These are phyloP conservation scores for Cladosporium austrohemisphaericum DNA, from an alignment of 2,329 filamentous ascomycete genomes.

Conservation along the genomic window DNA sequence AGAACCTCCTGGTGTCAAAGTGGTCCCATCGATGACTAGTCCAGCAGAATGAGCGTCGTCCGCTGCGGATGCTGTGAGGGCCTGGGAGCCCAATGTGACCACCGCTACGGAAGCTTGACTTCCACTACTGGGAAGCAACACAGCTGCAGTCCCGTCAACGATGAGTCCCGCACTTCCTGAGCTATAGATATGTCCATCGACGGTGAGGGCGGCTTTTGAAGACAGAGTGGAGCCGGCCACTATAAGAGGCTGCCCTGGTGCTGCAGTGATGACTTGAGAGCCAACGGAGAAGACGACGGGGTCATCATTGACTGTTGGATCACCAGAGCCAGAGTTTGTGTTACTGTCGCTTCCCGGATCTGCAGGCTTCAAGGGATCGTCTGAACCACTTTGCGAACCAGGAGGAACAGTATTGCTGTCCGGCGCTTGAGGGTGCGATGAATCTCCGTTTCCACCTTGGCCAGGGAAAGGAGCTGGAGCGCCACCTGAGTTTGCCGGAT, in stretches of 20 bases:
- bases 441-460: neutral
- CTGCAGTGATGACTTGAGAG: neutral
- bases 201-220: neutral
- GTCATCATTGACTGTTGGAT: neutral
- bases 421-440: neutral
- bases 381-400: neutral
- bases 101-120: neutral
- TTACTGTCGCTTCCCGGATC: no score
- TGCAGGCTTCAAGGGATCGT: no score
- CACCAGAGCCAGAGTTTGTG: no score
- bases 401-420: neutral
- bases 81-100: neutral
- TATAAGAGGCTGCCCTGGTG: neutral
- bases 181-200: neutral
- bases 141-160: neutral
- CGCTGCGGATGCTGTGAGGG: neutral
- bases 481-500: neutral
- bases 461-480: neutral
- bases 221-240: neutral
- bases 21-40: neutral
- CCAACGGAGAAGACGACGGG: neutral
- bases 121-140: neutral
- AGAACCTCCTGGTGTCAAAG: neutral
- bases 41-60: neutral
- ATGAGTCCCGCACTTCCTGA: neutral